Percentiles rank a stretch among this genome's conserved stretches.
phyloP scores from a whole-genome alignment of 2,329 filamentous ascomycete genomes.

The Aspergillaceae sp. region DNA sequence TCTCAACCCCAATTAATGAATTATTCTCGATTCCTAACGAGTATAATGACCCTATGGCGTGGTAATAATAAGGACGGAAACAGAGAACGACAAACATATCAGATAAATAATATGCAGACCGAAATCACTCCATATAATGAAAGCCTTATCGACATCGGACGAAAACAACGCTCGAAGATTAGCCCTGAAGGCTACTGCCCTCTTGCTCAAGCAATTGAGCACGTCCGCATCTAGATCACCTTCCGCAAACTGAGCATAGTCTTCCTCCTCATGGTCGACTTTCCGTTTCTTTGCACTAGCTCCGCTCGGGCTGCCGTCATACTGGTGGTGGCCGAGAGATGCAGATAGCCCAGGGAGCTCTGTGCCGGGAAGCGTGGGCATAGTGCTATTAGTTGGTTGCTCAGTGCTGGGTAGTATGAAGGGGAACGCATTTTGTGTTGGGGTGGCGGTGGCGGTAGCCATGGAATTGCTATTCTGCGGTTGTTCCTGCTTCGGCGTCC shows the following conservation, averaged over 20 bases:
- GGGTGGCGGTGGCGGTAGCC: slow-evolving; percentile 1
- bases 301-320: slow-evolving; percentile 18
- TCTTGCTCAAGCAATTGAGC: slow-evolving; percentile 49
- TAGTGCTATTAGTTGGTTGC: slow-evolving; percentile 6
- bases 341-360: slow-evolving; percentile 13
- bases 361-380: slow-evolving; percentile 9
- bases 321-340: slow-evolving; percentile 14
- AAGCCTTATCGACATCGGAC: too few relatives aligned
- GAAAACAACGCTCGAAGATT: neutral
- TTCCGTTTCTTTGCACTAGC: slow-evolving; percentile 42
- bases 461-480: slow-evolving; percentile 18
- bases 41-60: too few relatives aligned
- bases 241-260: slow-evolving; percentile 39
- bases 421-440: neutral
- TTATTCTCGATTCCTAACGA: too few relatives aligned
- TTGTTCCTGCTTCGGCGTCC: slow-evolving; percentile 34
- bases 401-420: slow-evolving; percentile 15
- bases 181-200: slow-evolving; percentile 15
- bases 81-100: too few relatives aligned
- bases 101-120: too few relatives aligned
- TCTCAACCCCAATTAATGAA: too few relatives aligned
- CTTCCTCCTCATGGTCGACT: slow-evolving; percentile 36
- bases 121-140: too few relatives aligned
- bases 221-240: slow-evolving; percentile 55
- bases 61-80: too few relatives aligned